A percentile compares a stretch with the other conserved stretches of the same genome.
Evolutionary conservation across 345 rosid species (phyloP).

Genomic region (Cardamine chenopodiifolia): DNA sequence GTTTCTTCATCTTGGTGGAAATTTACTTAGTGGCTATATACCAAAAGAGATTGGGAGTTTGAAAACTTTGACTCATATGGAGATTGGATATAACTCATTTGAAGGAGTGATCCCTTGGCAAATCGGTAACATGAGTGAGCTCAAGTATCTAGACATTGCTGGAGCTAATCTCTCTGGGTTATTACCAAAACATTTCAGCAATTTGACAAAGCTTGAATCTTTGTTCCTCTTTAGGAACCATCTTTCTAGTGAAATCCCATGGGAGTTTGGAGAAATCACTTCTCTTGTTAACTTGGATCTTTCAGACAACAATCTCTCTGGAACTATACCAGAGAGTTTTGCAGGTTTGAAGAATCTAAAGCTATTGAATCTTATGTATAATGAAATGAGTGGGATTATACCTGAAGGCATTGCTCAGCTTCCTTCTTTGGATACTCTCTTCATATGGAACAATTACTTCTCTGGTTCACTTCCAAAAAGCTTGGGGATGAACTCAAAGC

Average conservation of each 20-base stretch:
- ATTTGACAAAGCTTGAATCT: slow-evolving; percentile 80
- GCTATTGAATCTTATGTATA: slow-evolving; percentile 81
- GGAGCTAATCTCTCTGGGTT: slow-evolving; percentile 80
- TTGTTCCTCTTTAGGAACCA: slow-evolving; percentile 84
- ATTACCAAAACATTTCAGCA: slow-evolving; percentile 69
- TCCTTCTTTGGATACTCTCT: slow-evolving; percentile 76
- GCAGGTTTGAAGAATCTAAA: slow-evolving; percentile 66
- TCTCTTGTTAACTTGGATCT: slow-evolving; percentile 79
- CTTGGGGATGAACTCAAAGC: slow-evolving; percentile 77
- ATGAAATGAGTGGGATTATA: slow-evolving; percentile 80
- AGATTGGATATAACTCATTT: slow-evolving; percentile 89
- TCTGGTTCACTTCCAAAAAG: slow-evolving; percentile 75
- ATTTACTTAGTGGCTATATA: slow-evolving; percentile 60
- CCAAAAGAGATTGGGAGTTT: slow-evolving; percentile 75
- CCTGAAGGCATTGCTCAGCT: slow-evolving; percentile 74
- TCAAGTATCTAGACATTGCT: slow-evolving; percentile 85
- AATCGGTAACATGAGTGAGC: slow-evolving; percentile 72
- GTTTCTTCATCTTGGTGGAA: slow-evolving; percentile 85
- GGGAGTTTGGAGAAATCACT: slow-evolving; percentile 62
- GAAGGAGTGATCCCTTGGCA: slow-evolving; percentile 79
- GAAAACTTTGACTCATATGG: slow-evolving; percentile 75
- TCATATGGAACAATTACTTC: slow-evolving; percentile 86
- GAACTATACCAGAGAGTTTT: slow-evolving; percentile 81
- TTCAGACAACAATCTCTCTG: slow-evolving; percentile 74
- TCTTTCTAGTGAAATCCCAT: slow-evolving; percentile 64